A percentile compares a stretch with the other conserved stretches of the same genome.
Conservation (phyloP, 1,284 basidiomycete genomes). For the Pseudozyma thailandica region DNA sequence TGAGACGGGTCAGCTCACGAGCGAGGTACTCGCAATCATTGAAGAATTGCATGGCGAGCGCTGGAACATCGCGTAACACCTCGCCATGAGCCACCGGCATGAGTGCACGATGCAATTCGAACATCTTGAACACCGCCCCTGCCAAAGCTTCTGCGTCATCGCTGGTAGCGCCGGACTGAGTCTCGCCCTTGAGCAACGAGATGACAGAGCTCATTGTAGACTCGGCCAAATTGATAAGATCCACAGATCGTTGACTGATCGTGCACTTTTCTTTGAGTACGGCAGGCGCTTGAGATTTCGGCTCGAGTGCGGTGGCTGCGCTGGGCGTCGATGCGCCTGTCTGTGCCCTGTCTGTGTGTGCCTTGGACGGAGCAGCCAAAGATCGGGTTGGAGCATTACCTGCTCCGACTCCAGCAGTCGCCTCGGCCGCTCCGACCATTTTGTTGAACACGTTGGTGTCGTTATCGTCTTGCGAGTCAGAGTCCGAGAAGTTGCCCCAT, state of each 20-base stretch:
- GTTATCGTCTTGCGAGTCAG: not conserved
- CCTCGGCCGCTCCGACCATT: not conserved
- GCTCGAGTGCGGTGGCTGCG: not conserved
- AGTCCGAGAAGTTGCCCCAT: not conserved
- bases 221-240: slow-evolving; percentile 38
- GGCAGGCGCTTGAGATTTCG: not conserved
- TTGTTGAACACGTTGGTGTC: too few relatives aligned
- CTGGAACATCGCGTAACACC: slow-evolving; percentile 73
- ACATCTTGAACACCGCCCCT: slow-evolving; percentile 70
- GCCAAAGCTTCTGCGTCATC: slow-evolving; percentile 29
- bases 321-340: not conserved
- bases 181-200: slow-evolving; percentile 6
- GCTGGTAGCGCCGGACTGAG: not conserved
- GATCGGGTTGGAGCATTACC: slow-evolving; percentile 5
- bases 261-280: slow-evolving; percentile 36
- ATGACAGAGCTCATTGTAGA: slow-evolving; percentile 25
- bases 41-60: slow-evolving; percentile 79
- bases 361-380: slow-evolving; percentile 1
- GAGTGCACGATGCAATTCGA: slow-evolving; percentile 84
- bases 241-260: slow-evolving; percentile 47
- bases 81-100: slow-evolving; percentile 78
- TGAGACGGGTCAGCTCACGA: slow-evolving; percentile 59
- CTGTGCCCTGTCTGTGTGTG: too few relatives aligned
- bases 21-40: slow-evolving; percentile 85
- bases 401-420: not conserved